phyloP scores from a whole-genome alignment of 2,329 filamentous ascomycete genomes.

The Diaporthe citri region DNA sequence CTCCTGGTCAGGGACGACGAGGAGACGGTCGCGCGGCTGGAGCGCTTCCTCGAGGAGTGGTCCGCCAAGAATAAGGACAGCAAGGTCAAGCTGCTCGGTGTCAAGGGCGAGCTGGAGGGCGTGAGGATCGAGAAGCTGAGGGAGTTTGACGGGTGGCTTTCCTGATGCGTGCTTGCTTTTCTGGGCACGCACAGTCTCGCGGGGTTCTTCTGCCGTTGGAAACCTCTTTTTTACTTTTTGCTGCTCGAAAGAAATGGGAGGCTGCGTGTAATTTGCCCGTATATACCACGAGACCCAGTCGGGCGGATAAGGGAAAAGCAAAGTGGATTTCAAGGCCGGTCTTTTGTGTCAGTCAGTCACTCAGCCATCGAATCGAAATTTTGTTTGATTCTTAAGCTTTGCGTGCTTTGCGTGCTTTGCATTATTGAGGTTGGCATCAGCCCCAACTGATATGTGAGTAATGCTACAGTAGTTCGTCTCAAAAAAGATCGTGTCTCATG shows the following conservation, averaged over 20 bases:
- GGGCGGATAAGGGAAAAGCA: background rate
- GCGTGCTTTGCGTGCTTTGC: slow-evolving; percentile 1
- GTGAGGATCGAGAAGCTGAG: slow-evolving; percentile 60
- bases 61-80: slow-evolving; percentile 65
- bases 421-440: background rate
- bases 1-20: slow-evolving; percentile 82
- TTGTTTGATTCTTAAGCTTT: background rate
- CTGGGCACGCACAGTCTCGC: background rate
- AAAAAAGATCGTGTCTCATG: slow-evolving; percentile 30
- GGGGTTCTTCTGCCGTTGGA: background rate
- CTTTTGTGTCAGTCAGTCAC: background rate
- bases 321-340: too few species aligned
- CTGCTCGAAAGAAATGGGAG: background rate
- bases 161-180: slow-evolving; percentile 20
- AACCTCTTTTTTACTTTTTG: background rate
- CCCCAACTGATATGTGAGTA: slow-evolving; percentile 13
- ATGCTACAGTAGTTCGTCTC: slow-evolving; percentile 32
- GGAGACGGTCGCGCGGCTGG: slow-evolving; percentile 71
- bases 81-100: slow-evolving; percentile 76
- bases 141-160: slow-evolving; percentile 60
- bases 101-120: slow-evolving; percentile 81
- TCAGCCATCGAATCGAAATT: slow-evolving; percentile 3
- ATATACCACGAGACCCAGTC: slow-evolving; percentile 13
- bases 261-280: background rate
- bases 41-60: slow-evolving; percentile 75